phyloP scores from a whole-genome alignment of 495 filamentous ascomycete genomes.

The Penicillium chermesinum region DNA sequence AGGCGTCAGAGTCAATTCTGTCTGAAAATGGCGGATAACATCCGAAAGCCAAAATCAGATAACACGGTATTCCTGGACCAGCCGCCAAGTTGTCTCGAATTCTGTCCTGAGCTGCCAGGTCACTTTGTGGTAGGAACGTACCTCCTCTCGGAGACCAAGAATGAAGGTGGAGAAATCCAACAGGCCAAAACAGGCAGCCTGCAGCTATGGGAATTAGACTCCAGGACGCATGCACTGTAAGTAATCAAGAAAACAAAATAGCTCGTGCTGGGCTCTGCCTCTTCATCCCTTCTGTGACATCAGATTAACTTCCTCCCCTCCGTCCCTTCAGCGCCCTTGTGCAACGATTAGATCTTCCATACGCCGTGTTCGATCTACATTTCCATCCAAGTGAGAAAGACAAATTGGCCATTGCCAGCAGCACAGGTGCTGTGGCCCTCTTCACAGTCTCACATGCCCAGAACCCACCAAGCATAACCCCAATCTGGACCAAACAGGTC shows the following conservation, averaged over 20 bases:
- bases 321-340: conserved; percentile 27
- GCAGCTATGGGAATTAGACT: conserved; percentile 54
- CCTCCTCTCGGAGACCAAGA: conserved; percentile 53
- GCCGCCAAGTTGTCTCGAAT: conserved; percentile 83
- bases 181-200: conserved; percentile 70
- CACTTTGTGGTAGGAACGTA: conserved; percentile 87
- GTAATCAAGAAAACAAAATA: too few relatives aligned
- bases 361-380: conserved; percentile 79
- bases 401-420: conserved; percentile 65
- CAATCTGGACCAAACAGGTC: conserved; percentile 33
- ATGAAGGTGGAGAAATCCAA: conserved; percentile 24
- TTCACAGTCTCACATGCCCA: conserved; percentile 40
- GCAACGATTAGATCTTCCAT: conserved; percentile 50
- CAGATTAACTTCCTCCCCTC: neutral
- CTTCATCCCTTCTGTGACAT: neutral
- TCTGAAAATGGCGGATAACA: conserved; percentile 9
- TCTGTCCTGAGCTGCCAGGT: conserved; percentile 59
- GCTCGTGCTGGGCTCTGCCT: neutral
- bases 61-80: conserved; percentile 43
- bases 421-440: conserved; percentile 62
- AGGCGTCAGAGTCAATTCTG: neutral
- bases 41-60: conserved; percentile 26
- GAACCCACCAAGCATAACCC: conserved; percentile 18
- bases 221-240: conserved; percentile 47
- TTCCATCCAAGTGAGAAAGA: conserved; percentile 59